Conservation (phyloP, 2,329 filamentous ascomycete species). For the Aspergillus fructus region DNA sequence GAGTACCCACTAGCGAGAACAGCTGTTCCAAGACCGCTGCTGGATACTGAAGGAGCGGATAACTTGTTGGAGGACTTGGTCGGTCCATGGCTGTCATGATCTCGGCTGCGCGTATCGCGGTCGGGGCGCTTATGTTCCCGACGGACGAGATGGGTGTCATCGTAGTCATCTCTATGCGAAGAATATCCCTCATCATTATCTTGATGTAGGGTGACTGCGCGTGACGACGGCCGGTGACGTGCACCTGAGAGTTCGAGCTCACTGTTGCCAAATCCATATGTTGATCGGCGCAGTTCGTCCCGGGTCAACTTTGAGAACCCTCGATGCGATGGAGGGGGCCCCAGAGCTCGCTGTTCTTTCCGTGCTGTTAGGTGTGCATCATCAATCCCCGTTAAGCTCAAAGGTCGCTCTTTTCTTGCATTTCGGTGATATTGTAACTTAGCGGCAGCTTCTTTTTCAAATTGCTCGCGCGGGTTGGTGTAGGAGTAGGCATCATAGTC, state of each 20-base stretch:
- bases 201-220: slow-evolving; percentile 49
- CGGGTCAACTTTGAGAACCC: slow-evolving; percentile 38
- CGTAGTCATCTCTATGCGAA: slow-evolving; percentile 45
- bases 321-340: slow-evolving; percentile 39
- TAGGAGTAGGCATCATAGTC: slow-evolving; percentile 47
- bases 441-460: slow-evolving; percentile 45
- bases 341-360: slow-evolving; percentile 30
- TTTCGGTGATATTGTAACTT: slow-evolving; percentile 31
- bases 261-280: slow-evolving; percentile 25
- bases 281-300: slow-evolving; percentile 26
- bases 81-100: slow-evolving; percentile 22
- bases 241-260: slow-evolving; percentile 37
- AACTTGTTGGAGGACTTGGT: slow-evolving; percentile 18
- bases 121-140: slow-evolving; percentile 29
- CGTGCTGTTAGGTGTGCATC: slow-evolving; percentile 27
- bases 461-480: slow-evolving; percentile 48
- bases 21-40: slow-evolving; percentile 36
- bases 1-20: slow-evolving; percentile 37
- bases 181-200: slow-evolving; percentile 46
- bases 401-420: slow-evolving; percentile 32
- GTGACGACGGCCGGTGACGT: slow-evolving; percentile 40
- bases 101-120: slow-evolving; percentile 18
- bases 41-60: slow-evolving; percentile 16
- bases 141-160: slow-evolving; percentile 43
- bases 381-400: slow-evolving; percentile 42